These are phyloP conservation scores for Myriosclerotinia curreyana DNA, from an alignment of 2,329 filamentous ascomycete species.

Conservation along the genomic window DNA sequence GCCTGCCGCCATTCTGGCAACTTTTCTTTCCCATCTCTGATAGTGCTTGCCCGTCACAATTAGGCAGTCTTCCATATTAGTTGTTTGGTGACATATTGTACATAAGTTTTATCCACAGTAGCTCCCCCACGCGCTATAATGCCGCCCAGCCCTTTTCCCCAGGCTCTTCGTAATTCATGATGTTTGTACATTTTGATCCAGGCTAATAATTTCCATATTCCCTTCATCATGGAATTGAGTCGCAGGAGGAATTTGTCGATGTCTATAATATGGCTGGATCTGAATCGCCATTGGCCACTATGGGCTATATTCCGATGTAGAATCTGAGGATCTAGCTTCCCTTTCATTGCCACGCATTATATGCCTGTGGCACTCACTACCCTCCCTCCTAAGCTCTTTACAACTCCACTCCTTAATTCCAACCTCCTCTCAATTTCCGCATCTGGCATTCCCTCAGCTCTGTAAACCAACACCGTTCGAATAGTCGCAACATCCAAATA, in stretches of 20 bases:
- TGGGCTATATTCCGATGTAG: neutral
- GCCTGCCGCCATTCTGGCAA: neutral
- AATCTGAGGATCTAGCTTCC: neutral
- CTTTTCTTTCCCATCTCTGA: neutral
- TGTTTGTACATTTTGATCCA: neutral
- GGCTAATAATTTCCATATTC: neutral
- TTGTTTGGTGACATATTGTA: neutral
- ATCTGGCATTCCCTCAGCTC: conserved; percentile 40
- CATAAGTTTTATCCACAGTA: neutral
- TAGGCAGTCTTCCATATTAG: neutral
- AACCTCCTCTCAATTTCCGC: conserved; percentile 42
- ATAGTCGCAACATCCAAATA: conserved; percentile 51
- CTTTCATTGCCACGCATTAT: neutral
- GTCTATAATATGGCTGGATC: neutral
- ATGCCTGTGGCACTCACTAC: conserved; percentile 22
- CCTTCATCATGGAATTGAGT: neutral
- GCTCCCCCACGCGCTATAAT: neutral
- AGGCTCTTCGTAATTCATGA: conserved; percentile 4
- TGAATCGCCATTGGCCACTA: neutral
- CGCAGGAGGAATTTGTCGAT: neutral
- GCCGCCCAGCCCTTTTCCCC: neutral
- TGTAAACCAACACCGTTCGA: conserved; percentile 47
- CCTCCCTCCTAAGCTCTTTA: conserved; percentile 38
- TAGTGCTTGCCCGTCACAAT: neutral
- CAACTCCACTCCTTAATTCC: conserved; percentile 45